Conservation (phyloP, 805 yeast genomes). For the Hanseniaspora mollemarum region DNA sequence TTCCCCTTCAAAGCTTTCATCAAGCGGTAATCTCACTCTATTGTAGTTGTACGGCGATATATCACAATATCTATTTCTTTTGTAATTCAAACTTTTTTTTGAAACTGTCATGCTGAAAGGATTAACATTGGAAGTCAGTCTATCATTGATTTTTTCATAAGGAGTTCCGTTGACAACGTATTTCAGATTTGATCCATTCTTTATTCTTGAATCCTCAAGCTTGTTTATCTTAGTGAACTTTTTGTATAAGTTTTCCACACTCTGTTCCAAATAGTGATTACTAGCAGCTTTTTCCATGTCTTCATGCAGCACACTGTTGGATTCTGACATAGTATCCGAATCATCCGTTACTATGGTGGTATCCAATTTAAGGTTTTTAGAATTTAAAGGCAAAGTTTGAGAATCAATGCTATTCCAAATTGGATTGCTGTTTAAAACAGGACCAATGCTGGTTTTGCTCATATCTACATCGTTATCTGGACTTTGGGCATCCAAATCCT, state of each 20-base stretch:
- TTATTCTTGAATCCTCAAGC: slow-evolving; percentile 11
- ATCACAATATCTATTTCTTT: slow-evolving; percentile 49
- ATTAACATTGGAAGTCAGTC: neutral
- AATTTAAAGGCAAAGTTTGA: neutral
- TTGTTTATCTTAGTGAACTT: slow-evolving; percentile 9
- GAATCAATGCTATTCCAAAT: slow-evolving; percentile 2
- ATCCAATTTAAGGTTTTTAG: neutral
- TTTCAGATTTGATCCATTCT: neutral
- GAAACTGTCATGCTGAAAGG: slow-evolving; percentile 4
- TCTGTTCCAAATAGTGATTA: neutral
- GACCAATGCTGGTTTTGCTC: neutral
- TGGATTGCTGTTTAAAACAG: neutral
- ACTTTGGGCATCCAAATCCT: slow-evolving; percentile 1
- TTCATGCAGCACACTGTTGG: slow-evolving; percentile 2
- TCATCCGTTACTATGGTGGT: neutral
- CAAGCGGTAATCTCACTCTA: slow-evolving; percentile 36
- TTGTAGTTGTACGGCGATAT: slow-evolving; percentile 56
- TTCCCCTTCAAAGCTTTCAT: slow-evolving; percentile 16
- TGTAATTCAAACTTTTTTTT: slow-evolving; percentile 21
- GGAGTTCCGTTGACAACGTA: neutral
- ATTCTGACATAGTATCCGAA: slow-evolving; percentile 11
- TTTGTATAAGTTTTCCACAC: slow-evolving; percentile 1
- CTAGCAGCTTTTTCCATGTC: neutral
- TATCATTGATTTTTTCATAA: neutral
- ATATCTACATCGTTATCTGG: neutral